Evolutionary conservation across 495 filamentous ascomycete species (phyloP).

Genomic region (Aspergillus steynii): DNA sequence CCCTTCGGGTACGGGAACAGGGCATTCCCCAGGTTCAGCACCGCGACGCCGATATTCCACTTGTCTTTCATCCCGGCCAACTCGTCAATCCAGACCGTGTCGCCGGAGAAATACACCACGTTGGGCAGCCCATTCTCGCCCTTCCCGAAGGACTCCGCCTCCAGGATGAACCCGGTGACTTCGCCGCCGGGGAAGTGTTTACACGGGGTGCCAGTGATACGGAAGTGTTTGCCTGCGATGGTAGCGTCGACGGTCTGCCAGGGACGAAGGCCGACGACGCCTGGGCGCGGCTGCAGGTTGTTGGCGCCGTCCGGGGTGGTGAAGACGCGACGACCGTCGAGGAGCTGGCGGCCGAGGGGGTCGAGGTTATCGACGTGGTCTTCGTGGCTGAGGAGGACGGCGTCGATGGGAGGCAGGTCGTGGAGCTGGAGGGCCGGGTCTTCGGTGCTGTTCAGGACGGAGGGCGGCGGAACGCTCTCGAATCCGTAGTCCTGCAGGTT

Average conservation of each 20-base stretch:
- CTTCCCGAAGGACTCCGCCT: conserved; percentile 36
- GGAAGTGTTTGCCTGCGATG: conserved; percentile 26
- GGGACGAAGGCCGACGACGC: conserved; percentile 37
- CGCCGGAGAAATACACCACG: conserved; percentile 54
- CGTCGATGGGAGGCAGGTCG: conserved; percentile 49
- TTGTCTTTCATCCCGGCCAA: conserved; percentile 23
- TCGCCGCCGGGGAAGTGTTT: conserved; percentile 50
- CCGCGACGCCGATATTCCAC: conserved; percentile 23
- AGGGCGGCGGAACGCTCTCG: background rate
- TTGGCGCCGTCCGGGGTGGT: conserved; percentile 48
- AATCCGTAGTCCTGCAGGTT: background rate
- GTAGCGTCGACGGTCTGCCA: conserved; percentile 28
- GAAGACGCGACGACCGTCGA: conserved; percentile 49
- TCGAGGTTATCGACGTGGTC: conserved; percentile 57
- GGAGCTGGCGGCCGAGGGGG: conserved; percentile 33
- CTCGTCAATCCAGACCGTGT: conserved; percentile 51
- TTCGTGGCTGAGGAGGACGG: conserved; percentile 53
- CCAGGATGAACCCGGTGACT: conserved; percentile 50
- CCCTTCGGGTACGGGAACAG: conserved; percentile 21
- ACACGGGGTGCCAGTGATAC: conserved; percentile 47
- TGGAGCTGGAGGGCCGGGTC: conserved; percentile 35
- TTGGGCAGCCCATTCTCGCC: conserved; percentile 41
- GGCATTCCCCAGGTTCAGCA: conserved; percentile 31
- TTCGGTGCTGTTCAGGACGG: background rate
- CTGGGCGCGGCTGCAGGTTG: conserved; percentile 40